phyloP scores from a whole-genome alignment of 768 basidiomycete genomes.

The Calocera cornea region DNA sequence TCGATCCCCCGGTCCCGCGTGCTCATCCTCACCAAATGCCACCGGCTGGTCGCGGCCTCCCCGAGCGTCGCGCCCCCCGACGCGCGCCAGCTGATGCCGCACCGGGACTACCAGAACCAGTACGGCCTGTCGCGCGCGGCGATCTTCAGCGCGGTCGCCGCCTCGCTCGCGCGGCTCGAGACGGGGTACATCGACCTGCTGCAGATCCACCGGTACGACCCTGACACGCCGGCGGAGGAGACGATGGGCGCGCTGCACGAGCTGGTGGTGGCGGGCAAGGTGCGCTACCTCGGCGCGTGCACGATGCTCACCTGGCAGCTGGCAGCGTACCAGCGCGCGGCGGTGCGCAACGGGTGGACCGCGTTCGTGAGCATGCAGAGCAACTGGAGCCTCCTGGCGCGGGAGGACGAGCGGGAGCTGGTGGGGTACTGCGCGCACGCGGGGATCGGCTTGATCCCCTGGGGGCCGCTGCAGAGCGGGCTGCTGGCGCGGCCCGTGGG shows the following conservation, averaged over 20 bases:
- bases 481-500: constrained; percentile 27
- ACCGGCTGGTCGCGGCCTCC: constrained; percentile 13
- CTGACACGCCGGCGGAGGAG: constrained; percentile 15
- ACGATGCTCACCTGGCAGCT: constrained; percentile 14
- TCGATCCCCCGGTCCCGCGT: constrained; percentile 25
- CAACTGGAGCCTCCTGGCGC: not conserved
- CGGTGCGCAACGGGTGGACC: not conserved
- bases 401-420: constrained; percentile 1
- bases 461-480: constrained; percentile 19
- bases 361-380: constrained; percentile 9
- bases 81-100: constrained; percentile 3
- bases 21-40: constrained; percentile 24
- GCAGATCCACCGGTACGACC: constrained; percentile 14
- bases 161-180: constrained; percentile 26
- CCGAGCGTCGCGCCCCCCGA: not conserved
- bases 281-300: constrained; percentile 17
- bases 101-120: constrained; percentile 23
- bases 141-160: constrained; percentile 29
- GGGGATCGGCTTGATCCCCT: constrained; percentile 5
- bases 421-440: constrained; percentile 30
- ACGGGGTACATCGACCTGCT: constrained; percentile 29
- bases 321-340: constrained; percentile 4
- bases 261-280: constrained; percentile 22
- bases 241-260: constrained; percentile 26
- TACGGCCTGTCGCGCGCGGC: constrained; percentile 24